Evolutionary conservation across 2,329 filamentous ascomycete genomes (phyloP).

Genomic region (Zymoseptoria crescenta): DNA sequence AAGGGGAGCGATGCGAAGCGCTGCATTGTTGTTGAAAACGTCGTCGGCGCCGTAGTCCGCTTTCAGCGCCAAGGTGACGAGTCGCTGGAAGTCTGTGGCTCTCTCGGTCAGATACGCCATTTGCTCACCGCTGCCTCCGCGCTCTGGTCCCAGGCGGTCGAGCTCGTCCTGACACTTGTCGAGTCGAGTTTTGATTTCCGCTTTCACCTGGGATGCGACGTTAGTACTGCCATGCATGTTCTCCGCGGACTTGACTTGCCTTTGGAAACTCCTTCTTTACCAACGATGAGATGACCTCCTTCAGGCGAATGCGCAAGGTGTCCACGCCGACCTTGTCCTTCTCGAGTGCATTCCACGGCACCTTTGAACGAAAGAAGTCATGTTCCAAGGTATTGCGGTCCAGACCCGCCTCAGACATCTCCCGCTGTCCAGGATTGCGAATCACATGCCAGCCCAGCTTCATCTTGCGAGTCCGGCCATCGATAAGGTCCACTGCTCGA

Average conservation of each 20-base stretch:
- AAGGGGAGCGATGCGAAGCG: constrained; percentile 30
- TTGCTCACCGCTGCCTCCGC: constrained; percentile 42
- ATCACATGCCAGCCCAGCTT: constrained; percentile 30
- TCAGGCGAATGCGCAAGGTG: constrained; percentile 34
- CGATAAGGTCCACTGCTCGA: constrained; percentile 20
- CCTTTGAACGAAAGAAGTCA: constrained; percentile 27
- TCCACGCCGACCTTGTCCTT: constrained; percentile 36
- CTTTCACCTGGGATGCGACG: constrained; percentile 22
- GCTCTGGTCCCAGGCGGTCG: constrained; percentile 41
- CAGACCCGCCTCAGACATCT: constrained; percentile 11
- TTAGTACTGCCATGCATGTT: too few relatives aligned
- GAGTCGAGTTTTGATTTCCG: constrained; percentile 29
- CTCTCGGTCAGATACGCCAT: constrained; percentile 41
- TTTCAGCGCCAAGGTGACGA: constrained; percentile 29
- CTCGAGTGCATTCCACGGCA: constrained; percentile 33
- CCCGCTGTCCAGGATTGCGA: constrained; percentile 26
- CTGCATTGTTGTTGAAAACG: constrained; percentile 28
- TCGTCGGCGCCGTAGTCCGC: constrained; percentile 32
- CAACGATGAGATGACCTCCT: constrained; percentile 36
- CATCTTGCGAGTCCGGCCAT: constrained; percentile 20
- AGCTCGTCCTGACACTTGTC: constrained; percentile 28
- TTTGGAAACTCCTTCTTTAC: constrained; percentile 41
- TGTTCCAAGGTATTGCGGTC: constrained; percentile 24
- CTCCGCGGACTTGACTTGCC: constrained; percentile 20
- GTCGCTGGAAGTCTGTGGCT: constrained; percentile 32